Evolutionary conservation across 768 basidiomycete genomes (phyloP), one percentile per base, ranked within the genome.

Genomic region (Chiua virens): DNA sequence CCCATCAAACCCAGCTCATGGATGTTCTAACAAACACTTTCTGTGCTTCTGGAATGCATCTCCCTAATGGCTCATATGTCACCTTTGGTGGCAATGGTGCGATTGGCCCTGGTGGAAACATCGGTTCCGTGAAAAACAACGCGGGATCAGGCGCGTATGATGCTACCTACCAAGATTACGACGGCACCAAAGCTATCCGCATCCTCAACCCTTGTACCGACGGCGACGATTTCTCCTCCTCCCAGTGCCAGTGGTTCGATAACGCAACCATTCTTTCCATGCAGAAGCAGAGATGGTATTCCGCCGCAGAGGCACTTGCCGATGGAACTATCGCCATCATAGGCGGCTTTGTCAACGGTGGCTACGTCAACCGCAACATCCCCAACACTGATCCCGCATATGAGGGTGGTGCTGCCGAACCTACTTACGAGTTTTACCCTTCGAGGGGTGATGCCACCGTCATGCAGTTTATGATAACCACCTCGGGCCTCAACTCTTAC

Each of bases 401-500:
- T 25, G 78, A 83, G 59, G 86, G 86, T 41, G 83, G 83, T 34
- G 87, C 80, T 11, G 86, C 89, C 10, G 88, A 94, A 59, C 86
- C 87, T 25, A 89, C 89, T 0, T 87, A 79, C 63, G 92, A 93
- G 71, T 89, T 92, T 68, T 94, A 78, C 70, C 92, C 92, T 15
- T 74, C 80, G 7, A 79, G 74, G 28, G 76, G 78, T 13, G 62
- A 69, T 10, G 78, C 79, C 3, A 74, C 76, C 51, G 66, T 73
- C 22, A 85, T 86, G 79, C 67, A 80, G 7, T 91, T 92, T 74
- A 75, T 91, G 74, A 70, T 78, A 53, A 70, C 76, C 15, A 88
- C 89, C 0, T 87, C 85, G 20, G 89, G 89, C 37, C 75, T 91
- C 37, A 92, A 92, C 66, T 75, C 87, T 1, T 92, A 90, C 57